Evolutionary conservation across 345 rosid genomes (phyloP).

Genomic region (Rhodomyrtus tomentosa): DNA sequence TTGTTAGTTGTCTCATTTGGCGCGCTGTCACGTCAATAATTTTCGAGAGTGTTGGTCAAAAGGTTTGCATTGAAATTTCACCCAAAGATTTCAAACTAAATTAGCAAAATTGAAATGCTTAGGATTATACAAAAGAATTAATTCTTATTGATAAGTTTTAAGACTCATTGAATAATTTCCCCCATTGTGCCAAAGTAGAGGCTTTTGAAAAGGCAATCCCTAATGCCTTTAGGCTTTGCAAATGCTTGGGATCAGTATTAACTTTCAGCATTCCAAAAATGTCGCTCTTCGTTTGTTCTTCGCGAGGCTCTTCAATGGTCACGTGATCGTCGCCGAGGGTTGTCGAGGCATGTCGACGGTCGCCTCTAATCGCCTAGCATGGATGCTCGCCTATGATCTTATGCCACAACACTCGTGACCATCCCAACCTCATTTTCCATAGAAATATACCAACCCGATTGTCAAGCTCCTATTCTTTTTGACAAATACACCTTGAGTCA

Average conservation of each 20-base stretch:
- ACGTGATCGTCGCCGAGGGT: not conserved
- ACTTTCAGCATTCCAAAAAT: too few species aligned
- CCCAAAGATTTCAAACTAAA: not conserved
- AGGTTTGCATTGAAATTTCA: not conserved
- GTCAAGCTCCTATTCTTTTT: not conserved
- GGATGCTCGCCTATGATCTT: not conserved
- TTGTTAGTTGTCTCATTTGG: not conserved
- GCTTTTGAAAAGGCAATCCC: too few species aligned
- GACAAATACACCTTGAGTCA: not conserved
- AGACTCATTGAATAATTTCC: not conserved
- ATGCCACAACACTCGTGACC: accelerated
- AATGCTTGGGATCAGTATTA: too few species aligned
- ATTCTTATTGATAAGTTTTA: too few species aligned
- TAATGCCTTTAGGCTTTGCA: too few species aligned
- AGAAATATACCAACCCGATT: not conserved
- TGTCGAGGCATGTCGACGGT: not conserved
- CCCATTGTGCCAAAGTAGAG: not conserved
- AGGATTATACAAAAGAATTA: too few species aligned
- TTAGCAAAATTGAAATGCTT: not conserved
- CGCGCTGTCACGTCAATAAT: not conserved
- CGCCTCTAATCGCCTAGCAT: not conserved
- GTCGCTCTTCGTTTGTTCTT: not conserved
- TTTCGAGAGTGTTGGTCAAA: not conserved
- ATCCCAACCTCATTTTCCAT: too few species aligned
- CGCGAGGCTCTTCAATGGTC: accelerated